Evolutionary conservation across 768 basidiomycete genomes (phyloP), one percentile per base, ranked within the genome.

Genomic region (Naganishia vishniacii): DNA sequence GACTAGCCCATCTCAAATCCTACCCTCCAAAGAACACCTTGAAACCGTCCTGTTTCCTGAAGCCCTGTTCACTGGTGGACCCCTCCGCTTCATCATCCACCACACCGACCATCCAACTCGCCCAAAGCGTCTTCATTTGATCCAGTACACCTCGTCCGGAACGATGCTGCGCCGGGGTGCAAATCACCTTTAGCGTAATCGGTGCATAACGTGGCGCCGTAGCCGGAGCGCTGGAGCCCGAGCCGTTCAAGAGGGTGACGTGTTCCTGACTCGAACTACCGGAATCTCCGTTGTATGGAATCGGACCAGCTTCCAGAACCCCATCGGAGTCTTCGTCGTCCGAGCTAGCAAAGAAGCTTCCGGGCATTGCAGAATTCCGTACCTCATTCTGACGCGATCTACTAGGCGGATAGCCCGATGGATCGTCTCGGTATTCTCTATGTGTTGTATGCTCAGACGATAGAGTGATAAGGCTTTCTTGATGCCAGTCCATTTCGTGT

Each of bases 41-140:
- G 64, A 72, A 77, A 15, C 72, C 72, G 32, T 71, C 60, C 29
- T 47, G 9, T 26, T 20, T 28, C 20, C 51, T 37, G 34, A 58
- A 67, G 29, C 45, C 46, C 16, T 23, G 25, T 44, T 44, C n/a
- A 18, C 42, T n/a, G 5, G 42, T 5, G 18, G 16, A n/a, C 1
- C 48, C 60, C 4, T 49, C 37, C 5, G 31, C 49, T 8, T 46
- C 51, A 18, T 64, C 51, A 13, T 15, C 26, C 1, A 67, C 67
- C 1, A 74, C 72, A 12, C 74, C 73, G 12, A 77, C 49, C 41
- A 71, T 68, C 75, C 75, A 77, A 56, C 72, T 73, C 0, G 70
- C 71, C 75, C 75, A 77, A 0, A 77, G 59, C 12, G 72, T 77
- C 48, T 67, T 77, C 73, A 75, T 75, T 40, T 77, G 75, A 66